A percentile compares a stretch with the other conserved stretches of the same genome.
phyloP scores from a whole-genome alignment of 75 land plant genomes.

The Sequoia sempervirens region DNA sequence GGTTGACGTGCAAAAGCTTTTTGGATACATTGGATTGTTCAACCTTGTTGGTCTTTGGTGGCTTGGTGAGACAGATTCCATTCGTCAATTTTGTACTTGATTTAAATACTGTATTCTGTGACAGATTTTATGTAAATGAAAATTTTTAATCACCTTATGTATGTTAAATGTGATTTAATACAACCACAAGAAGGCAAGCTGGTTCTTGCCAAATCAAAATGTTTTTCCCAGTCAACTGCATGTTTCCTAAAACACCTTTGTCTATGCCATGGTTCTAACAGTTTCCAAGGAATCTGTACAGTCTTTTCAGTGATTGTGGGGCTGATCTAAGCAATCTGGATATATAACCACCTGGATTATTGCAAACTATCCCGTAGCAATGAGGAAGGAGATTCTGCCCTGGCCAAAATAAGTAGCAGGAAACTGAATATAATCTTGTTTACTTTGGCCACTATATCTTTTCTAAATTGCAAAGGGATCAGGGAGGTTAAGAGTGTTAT shows the following conservation, averaged over 20 bases:
- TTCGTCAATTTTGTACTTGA: background rate
- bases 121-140: background rate
- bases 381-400: background rate
- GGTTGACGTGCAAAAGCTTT: slow-evolving; percentile 87
- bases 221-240: background rate
- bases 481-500: background rate
- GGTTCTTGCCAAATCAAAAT: background rate
- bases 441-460: background rate
- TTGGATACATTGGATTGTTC: slow-evolving; percentile 92
- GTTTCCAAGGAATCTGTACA: background rate
- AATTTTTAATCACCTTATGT: background rate
- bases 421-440: too few relatives aligned
- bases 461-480: background rate
- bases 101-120: background rate
- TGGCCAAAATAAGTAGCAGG: background rate
- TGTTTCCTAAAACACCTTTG: background rate
- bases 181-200: background rate
- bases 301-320: background rate
- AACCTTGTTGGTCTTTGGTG: slow-evolving; percentile 90
- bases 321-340: background rate
- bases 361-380: background rate
- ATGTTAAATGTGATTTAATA: background rate
- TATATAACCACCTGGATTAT: background rate
- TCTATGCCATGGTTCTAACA: background rate
- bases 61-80: slow-evolving; percentile 60